Base-by-base conservation (phyloP, 805 yeast genomes). In the Teunomyces gatunensis region DNA sequence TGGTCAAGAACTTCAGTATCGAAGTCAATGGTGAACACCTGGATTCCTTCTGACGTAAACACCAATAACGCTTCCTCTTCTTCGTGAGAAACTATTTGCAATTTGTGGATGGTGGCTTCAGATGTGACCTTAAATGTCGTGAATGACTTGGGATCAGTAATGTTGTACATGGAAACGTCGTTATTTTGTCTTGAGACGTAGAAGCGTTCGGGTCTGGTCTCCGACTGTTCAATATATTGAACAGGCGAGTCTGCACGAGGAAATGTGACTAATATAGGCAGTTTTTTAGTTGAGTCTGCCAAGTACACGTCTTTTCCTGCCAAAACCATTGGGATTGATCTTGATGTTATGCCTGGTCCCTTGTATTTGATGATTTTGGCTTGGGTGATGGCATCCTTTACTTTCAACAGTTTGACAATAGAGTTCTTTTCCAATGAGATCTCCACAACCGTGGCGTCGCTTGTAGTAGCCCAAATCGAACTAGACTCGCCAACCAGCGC, bases 61-160 rank as follows among this genome's bases (percentile, higher is more conserved):
- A 68, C 62, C 45, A 68, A 50, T 10, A 74, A 47, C 7, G 52
- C 52, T 28, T 64, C 63, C 2, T 46, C 49, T 4, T 50, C 15
- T 17, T 52, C 20, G 47, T 47, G 35, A 44, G 49, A 29, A 64
- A 51, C 11, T 59, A 53, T 46, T 57, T 63, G 52, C 65, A 60
- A 23, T 59, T 51, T n/a, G 47, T 52, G 9, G 67, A 68, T 25
- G 51, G 61, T 27, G 64, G 71, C 39, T 4, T 37, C 18, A 25
- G 20, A n/a, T 23, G 65, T 60, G 0, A 73, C 63, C 47, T 67
- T 65, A 12, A 69, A 47, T 6, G 73, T 69, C 35, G 64, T 64
- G 0, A 61, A 53, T 12, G 61, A 56, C 37, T 44, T 52, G 60
- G 59, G 51, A 52, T 62, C 50, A 49, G 63, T 27, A 50, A 63